phyloP scores from a whole-genome alignment of 495 filamentous ascomycete species.

The Xanthoparmelia taractica region DNA sequence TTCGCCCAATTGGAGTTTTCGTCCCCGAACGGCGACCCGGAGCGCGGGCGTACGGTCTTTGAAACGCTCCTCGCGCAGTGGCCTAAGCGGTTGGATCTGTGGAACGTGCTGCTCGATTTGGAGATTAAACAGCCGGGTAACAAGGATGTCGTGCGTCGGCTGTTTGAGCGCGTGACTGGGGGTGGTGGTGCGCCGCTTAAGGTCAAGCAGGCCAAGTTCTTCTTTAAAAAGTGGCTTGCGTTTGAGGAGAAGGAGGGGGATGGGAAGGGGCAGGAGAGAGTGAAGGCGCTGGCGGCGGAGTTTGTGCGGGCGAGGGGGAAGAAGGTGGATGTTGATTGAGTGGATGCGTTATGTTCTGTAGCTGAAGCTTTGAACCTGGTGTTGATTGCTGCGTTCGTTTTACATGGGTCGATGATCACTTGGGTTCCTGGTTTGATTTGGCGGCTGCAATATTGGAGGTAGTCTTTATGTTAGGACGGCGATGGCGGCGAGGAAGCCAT shows the following conservation, averaged over 20 bases:
- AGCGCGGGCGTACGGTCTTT: slow-evolving; percentile 90
- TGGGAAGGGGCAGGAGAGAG: slow-evolving; percentile 60
- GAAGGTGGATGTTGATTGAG: slow-evolving; percentile 29
- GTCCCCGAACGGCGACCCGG: slow-evolving; percentile 71
- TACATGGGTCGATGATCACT: no score
- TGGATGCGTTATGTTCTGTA: neutral
- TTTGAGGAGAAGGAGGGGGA: slow-evolving; percentile 72
- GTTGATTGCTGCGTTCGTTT: no score
- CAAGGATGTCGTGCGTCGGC: slow-evolving; percentile 56
- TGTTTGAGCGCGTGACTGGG: slow-evolving; percentile 67
- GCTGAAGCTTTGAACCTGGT: no score
- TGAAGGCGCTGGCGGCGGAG: slow-evolving; percentile 65
- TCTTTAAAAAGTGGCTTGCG: slow-evolving; percentile 76
- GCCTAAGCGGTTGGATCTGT: slow-evolving; percentile 82
- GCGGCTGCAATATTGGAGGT: neutral
- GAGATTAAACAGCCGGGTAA: slow-evolving; percentile 65
- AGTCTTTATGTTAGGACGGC: neutral
- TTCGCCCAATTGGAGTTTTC: slow-evolving; percentile 90
- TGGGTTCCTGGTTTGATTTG: neutral
- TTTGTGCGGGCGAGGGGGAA: slow-evolving; percentile 53
- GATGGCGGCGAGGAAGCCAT: neutral
- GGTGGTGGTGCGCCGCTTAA: slow-evolving; percentile 48
- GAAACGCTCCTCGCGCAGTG: slow-evolving; percentile 77
- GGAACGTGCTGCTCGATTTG: slow-evolving; percentile 84
- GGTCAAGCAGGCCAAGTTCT: slow-evolving; percentile 63